Evolutionary conservation across 176 grass and related monocot genomes (phyloP).

Genomic region (Carex cristatella): DNA sequence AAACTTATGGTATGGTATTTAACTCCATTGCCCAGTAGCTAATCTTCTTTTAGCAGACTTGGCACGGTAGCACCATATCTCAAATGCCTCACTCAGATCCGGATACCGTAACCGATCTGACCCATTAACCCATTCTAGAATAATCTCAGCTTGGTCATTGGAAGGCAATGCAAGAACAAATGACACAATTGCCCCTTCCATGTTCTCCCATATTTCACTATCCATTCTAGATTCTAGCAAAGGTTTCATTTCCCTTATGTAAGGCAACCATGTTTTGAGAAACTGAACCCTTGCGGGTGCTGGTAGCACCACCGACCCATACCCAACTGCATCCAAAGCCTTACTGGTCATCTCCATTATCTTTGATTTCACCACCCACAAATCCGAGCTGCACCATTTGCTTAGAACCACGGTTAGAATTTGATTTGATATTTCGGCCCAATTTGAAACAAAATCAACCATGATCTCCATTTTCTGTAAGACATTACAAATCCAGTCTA

Average conservation of each 20-base stretch:
- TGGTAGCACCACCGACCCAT: slow-evolving; percentile 67
- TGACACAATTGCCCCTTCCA: slow-evolving; percentile 74
- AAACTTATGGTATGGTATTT: slow-evolving; percentile 46
- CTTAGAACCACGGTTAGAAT: slow-evolving; percentile 46
- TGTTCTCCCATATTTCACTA: slow-evolving; percentile 56
- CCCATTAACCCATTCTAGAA: slow-evolving; percentile 69
- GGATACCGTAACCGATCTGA: slow-evolving; percentile 73
- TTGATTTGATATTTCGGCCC: slow-evolving; percentile 54
- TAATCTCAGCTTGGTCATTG: slow-evolving; percentile 73
- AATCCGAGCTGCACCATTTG: slow-evolving; percentile 41
- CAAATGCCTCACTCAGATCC: slow-evolving; percentile 91
- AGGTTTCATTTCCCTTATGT: slow-evolving; percentile 51
- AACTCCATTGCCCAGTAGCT: slow-evolving; percentile 31
- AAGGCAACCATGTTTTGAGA: slow-evolving; percentile 83
- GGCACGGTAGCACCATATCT: slow-evolving; percentile 87
- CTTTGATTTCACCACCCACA: slow-evolving; percentile 65
- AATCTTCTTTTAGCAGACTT: slow-evolving; percentile 80
- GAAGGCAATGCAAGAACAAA: slow-evolving; percentile 78
- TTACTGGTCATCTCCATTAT: slow-evolving; percentile 77
- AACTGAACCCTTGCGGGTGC: slow-evolving; percentile 47
- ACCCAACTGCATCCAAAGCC: slow-evolving; percentile 74
- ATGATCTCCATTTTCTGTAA: slow-evolving; percentile 71
- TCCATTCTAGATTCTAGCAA: slow-evolving; percentile 69
- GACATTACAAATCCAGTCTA: slow-evolving; percentile 71
- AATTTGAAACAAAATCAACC: slow-evolving; percentile 68